Conservation (phyloP, 257 asterid species). For the Euphrasia confusa region DNA sequence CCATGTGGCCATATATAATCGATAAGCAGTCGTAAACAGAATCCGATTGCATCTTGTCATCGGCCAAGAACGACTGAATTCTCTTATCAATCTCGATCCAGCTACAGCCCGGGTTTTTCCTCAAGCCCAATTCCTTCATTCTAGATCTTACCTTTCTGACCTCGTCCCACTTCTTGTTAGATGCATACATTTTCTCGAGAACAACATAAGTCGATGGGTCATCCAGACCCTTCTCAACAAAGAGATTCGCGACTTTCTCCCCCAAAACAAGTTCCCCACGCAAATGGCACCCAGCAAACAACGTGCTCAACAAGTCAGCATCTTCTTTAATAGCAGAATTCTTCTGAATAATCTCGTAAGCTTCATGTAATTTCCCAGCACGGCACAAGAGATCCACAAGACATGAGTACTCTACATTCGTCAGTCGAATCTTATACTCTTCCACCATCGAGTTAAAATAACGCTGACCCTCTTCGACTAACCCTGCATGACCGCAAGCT, state of each 20-base stretch:
- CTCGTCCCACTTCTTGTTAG: constrained; percentile 50
- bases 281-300: constrained; percentile 57
- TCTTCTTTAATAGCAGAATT: constrained; percentile 34
- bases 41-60: constrained; percentile 40
- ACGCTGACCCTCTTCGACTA: constrained; percentile 55
- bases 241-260: constrained; percentile 47
- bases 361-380: constrained; percentile 60
- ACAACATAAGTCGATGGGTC: constrained; percentile 57
- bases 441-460: constrained; percentile 47
- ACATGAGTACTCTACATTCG: constrained; percentile 65
- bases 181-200: constrained; percentile 63
- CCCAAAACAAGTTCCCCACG: constrained; percentile 54
- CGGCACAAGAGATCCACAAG: constrained; percentile 70
- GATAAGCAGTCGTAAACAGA: constrained; percentile 48
- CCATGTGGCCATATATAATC: constrained; percentile 44
- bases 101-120: constrained; percentile 65
- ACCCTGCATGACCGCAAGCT: constrained; percentile 77
- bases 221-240: constrained; percentile 41
- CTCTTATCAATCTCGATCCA: constrained; percentile 68
- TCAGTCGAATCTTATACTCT: constrained; percentile 44
- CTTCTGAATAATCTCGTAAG: constrained; percentile 50
- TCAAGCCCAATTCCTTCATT: constrained; percentile 61
- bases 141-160: constrained; percentile 49
- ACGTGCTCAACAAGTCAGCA: constrained; percentile 54
- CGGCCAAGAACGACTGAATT: constrained; percentile 49